Evolutionary conservation across 208 protist species (phyloP), one percentile per base, ranked within the genome.

Genomic region (Tetramitus jugosus): DNA sequence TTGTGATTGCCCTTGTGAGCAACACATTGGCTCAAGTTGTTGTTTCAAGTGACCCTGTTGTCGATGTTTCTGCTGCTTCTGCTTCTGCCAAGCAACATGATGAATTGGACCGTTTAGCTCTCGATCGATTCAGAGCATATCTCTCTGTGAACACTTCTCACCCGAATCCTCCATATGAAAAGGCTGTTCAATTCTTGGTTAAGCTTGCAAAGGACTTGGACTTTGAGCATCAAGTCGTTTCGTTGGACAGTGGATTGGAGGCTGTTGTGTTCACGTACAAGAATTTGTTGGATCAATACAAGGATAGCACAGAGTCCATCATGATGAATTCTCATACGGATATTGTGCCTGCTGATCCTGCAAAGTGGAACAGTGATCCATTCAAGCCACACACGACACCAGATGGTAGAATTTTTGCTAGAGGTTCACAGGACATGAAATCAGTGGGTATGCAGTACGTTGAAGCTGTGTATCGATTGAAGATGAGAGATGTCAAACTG

Each of bases 391-490:
- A 84, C 1, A 83, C 84, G 60, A 7, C 14, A 3, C 8, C 45
- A 23, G 65, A 84, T 17, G 85, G 87, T 35, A 40, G 79, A 49
- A 91, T 92, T 49, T 89, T 81, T 71, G 85, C 52, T 0, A 81
- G 90, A 60, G 90, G 90, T 6, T 80, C 90, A 26, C 90, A 93
- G 78, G 88, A 91, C 68, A 91, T 91, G 87, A 91, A 90, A 67
- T 92, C 79, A 64, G 89, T 93, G 7, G 53, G 83, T 60, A 87
- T 91, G 17, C 88, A 91, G 72, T 91, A 92, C 37, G 31, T 91
- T 10, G 56, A 80, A 7, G 87, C 85, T 13, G 33, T 91, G 14
- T 10, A 35, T 8, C 6, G 56, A 20, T 65, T 91, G 23, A 37
- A 76, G 17, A n/a, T 40, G 26, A 29, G 37, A 31, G 76, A 69